Evolutionary conservation across 106 monocot species (phyloP).

Genomic region (Platanthera zijinensis): DNA sequence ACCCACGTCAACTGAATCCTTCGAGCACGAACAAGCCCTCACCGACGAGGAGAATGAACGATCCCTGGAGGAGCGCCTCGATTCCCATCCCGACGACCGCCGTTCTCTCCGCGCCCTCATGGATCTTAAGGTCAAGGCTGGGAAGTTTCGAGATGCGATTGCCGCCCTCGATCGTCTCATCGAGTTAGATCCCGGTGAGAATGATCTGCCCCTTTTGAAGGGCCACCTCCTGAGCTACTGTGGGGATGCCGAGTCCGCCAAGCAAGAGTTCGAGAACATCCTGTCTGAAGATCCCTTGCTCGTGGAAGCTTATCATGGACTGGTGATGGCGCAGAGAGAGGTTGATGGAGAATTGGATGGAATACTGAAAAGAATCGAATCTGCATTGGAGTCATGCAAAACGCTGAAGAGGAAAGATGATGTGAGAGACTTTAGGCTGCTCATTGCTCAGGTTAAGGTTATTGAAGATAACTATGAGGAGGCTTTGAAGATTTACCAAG

Average conservation of each 20-base stretch:
- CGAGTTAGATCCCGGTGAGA: slow-evolving; percentile 34
- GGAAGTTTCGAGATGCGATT: slow-evolving; percentile 41
- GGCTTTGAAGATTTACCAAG: slow-evolving; percentile 52
- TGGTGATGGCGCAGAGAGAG: slow-evolving; percentile 36
- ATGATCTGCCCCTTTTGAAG: slow-evolving; percentile 52
- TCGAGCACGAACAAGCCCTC: slow-evolving; percentile 11
- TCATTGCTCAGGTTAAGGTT: slow-evolving; percentile 62
- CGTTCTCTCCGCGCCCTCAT: slow-evolving; percentile 44
- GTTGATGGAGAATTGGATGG: slow-evolving; percentile 19
- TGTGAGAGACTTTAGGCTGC: slow-evolving; percentile 66
- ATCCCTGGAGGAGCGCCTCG: slow-evolving; percentile 35
- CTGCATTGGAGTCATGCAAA: slow-evolving; percentile 47
- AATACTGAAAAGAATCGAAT: slow-evolving; percentile 34
- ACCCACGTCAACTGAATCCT: slow-evolving; percentile 8
- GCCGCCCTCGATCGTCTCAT: slow-evolving; percentile 46
- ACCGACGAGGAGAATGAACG: slow-evolving; percentile 17
- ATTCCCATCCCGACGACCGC: slow-evolving; percentile 19
- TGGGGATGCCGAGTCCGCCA: slow-evolving; percentile 42
- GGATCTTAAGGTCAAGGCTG: slow-evolving; percentile 40
- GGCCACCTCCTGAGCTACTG: slow-evolving; percentile 47
- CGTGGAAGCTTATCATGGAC: slow-evolving; percentile 83
- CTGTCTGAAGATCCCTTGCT: slow-evolving; percentile 40
- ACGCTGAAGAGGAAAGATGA: slow-evolving; percentile 48
- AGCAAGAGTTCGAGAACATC: slow-evolving; percentile 44
- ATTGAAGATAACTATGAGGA: slow-evolving; percentile 48